Percentiles rank a stretch among this genome's conserved stretches.
phyloP scores from a whole-genome alignment of 164 flowering plant genomes.

The Vitis rupestris region DNA sequence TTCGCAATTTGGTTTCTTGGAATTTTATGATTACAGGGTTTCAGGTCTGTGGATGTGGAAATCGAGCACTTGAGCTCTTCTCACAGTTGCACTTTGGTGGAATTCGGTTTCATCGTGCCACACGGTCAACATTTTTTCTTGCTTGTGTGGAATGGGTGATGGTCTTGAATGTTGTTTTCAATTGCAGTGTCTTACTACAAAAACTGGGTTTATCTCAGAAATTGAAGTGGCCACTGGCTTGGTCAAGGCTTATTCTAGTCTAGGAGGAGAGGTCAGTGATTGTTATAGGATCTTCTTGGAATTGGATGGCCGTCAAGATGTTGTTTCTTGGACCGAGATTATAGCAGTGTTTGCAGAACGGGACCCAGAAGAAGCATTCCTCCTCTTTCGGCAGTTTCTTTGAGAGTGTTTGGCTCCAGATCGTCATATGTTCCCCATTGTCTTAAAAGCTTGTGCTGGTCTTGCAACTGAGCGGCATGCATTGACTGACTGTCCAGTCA shows the following conservation, averaged over 20 bases:
- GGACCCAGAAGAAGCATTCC: conserved; percentile 51
- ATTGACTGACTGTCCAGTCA: conserved; percentile 44
- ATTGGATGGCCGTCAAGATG: conserved; percentile 35
- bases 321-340: conserved; percentile 74
- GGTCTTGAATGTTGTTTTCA: conserved; percentile 34
- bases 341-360: conserved; percentile 55
- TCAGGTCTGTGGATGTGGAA: conserved; percentile 23
- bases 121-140: conserved; percentile 43
- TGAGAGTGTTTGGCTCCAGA: conserved; percentile 50
- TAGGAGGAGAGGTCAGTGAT: conserved; percentile 40
- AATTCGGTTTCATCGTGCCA: conserved; percentile 56
- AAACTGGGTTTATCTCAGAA: conserved; percentile 39
- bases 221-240: conserved; percentile 58
- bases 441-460: conserved; percentile 72
- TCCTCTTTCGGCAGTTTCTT: conserved; percentile 42
- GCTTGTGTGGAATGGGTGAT: conserved; percentile 25
- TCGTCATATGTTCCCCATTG: conserved; percentile 52
- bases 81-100: conserved; percentile 43
- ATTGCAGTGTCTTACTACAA: conserved; percentile 51
- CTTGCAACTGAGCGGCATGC: conserved; percentile 55
- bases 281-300: conserved; percentile 56
- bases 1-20: conserved; percentile 51
- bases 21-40: conserved; percentile 81
- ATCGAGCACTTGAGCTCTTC: conserved; percentile 39
- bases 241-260: conserved; percentile 59